phyloP scores from a whole-genome alignment of 2,329 filamentous ascomycete species.

The Plectosphaerella sp. region DNA sequence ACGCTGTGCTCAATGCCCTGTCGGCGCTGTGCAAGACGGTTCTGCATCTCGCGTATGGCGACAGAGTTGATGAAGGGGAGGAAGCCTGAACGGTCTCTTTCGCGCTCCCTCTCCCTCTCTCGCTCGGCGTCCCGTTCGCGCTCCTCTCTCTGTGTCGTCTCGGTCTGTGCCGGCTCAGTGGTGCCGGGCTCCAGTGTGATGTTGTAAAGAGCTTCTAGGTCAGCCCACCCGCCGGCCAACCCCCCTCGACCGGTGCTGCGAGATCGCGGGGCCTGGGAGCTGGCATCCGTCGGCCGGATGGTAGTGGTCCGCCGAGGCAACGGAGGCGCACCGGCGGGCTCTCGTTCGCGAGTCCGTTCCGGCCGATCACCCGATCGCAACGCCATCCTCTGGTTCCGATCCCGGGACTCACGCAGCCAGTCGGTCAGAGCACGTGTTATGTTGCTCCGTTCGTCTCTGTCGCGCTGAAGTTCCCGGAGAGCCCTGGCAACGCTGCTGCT shows the following conservation, averaged over 20 bases:
- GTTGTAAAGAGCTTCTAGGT: conserved; percentile 37
- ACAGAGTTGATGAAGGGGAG: conserved; percentile 32
- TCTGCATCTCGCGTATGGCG: conserved; percentile 21
- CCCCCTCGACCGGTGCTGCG: conserved; percentile 3
- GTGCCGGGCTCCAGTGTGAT: conserved; percentile 23
- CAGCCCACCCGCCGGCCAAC: conserved; percentile 28
- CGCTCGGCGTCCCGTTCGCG: neutral
- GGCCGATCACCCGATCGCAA: neutral
- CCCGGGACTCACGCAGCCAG: conserved; percentile 30
- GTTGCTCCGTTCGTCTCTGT: conserved; percentile 1
- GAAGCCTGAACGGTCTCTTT: conserved; percentile 29
- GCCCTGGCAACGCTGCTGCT: conserved; percentile 21
- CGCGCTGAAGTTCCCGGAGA: conserved; percentile 8
- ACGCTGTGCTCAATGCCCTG: conserved; percentile 31
- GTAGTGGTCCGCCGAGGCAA: conserved; percentile 5
- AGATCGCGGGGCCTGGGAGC: conserved; percentile 1
- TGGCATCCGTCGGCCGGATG: conserved; percentile 4
- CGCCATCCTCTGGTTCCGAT: conserved; percentile 17
- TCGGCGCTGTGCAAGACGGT: conserved; percentile 17
- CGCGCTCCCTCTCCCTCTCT: conserved; percentile 17
- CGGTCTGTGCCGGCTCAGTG: conserved; percentile 7
- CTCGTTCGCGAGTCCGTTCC: conserved; percentile 21
- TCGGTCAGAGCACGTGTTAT: conserved; percentile 15
- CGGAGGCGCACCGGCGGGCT: conserved; percentile 4
- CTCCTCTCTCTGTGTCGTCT: neutral